Percentiles rank a stretch among this genome's conserved stretches.
Evolutionary conservation across 2,329 filamentous ascomycete species (phyloP).

Genomic region (Hypoxylon sp.): DNA sequence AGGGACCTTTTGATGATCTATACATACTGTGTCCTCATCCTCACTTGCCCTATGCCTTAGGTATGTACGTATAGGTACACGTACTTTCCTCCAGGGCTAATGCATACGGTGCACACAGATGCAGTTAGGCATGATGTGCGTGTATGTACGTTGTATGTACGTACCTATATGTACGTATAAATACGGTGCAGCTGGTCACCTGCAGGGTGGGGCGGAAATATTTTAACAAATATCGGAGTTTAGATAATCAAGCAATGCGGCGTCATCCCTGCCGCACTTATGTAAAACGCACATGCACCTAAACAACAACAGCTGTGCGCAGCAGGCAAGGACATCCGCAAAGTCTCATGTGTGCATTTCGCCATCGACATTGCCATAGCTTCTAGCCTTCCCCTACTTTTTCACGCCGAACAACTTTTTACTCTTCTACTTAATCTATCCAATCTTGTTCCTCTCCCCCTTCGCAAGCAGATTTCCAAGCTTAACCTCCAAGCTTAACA

Average conservation of each 20-base stretch:
- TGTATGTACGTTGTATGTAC: not conserved
- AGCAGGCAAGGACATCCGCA: slow-evolving; percentile 16
- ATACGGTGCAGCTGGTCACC: slow-evolving; percentile 3
- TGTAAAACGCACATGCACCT: slow-evolving; percentile 16
- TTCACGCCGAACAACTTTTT: not conserved
- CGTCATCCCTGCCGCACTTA: slow-evolving; percentile 35
- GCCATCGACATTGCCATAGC: slow-evolving; percentile 19
- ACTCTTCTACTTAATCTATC: not conserved
- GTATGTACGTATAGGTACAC: too few species aligned
- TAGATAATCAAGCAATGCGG: slow-evolving; percentile 26
- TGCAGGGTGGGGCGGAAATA: slow-evolving; percentile 12
- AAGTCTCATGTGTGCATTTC: slow-evolving; percentile 31
- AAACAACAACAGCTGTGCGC: slow-evolving; percentile 10
- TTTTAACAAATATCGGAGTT: slow-evolving; percentile 17
- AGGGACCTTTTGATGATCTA: too few species aligned
- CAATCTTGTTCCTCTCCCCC: not conserved
- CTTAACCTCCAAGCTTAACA: not conserved
- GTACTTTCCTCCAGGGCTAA: too few species aligned
- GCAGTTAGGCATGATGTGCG: not conserved
- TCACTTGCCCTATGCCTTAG: too few species aligned
- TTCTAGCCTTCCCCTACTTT: slow-evolving; percentile 1
- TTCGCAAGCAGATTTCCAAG: not conserved
- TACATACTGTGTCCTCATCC: too few species aligned
- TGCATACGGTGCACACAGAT: too few species aligned
- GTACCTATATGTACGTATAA: slow-evolving; percentile 9